These are phyloP conservation scores for Cordia subcordata DNA, from an alignment of 257 asterid genomes.

Conservation along the genomic window DNA sequence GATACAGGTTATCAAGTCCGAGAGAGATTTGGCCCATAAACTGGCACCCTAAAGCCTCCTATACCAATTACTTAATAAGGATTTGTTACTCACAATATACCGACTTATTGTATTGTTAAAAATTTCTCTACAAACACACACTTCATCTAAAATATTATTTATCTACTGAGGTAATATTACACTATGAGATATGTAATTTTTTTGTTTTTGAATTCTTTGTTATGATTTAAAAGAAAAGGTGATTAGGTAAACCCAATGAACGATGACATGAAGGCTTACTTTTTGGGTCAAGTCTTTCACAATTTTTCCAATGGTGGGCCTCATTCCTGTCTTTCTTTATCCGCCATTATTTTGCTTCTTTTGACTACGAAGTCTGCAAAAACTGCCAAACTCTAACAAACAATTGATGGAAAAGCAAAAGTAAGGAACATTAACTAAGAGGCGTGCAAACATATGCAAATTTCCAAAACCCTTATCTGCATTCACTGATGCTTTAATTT, in stretches of 20 bases:
- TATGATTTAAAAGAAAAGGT: not conserved
- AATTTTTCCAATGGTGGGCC: not conserved
- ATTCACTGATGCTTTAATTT: not conserved
- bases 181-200: no score
- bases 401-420: not conserved
- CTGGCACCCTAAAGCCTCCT: no score
- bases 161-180: no score
- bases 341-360: not conserved
- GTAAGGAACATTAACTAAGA: not conserved
- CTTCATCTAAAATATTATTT: no score
- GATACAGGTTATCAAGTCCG: no score
- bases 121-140: no score
- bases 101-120: no score
- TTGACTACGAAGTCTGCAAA: not conserved
- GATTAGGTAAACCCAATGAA: not conserved
- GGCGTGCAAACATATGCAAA: not conserved
- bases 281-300: not conserved
- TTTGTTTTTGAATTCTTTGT: no score
- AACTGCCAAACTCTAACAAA: not conserved
- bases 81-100: no score
- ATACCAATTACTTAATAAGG: no score
- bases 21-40: no score
- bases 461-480: not conserved
- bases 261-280: not conserved
- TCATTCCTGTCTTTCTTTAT: not conserved